Evolutionary conservation across 345 rosid genomes (phyloP).

Genomic region (Eutrema heterophyllum): DNA sequence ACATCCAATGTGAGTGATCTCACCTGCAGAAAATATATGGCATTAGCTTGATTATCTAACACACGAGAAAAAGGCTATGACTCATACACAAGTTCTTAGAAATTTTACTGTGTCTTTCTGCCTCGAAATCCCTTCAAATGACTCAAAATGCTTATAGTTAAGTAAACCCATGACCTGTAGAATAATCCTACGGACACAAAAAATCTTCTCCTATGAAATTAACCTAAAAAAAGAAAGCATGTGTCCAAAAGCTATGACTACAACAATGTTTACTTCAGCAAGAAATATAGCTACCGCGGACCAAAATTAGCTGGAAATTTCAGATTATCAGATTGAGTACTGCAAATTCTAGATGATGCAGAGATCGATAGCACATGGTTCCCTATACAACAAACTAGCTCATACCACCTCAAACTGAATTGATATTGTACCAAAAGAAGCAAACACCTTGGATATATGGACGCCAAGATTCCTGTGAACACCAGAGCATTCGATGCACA

Average conservation of each 20-base stretch:
- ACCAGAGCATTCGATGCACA: constrained; percentile 90
- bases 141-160: neutral
- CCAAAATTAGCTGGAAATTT: no score
- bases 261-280: neutral
- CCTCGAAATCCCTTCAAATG: neutral
- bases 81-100: neutral
- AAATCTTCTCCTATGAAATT: neutral
- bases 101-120: neutral
- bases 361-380: no score
- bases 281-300: neutral
- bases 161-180: neutral
- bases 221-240: neutral
- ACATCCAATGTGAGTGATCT: constrained; percentile 84
- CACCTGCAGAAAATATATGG: constrained; percentile 47
- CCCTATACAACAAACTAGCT: neutral
- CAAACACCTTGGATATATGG: constrained; percentile 76
- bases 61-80: neutral
- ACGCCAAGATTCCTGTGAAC: constrained; percentile 92
- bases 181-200: neutral
- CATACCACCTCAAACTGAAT: neutral
- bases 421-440: neutral
- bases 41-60: neutral
- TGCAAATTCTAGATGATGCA: no score
- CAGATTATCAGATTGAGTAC: no score
- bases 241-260: neutral